These are phyloP conservation scores for Agaricus subrufescens DNA, from an alignment of 768 basidiomycete species.

Conservation along the genomic window DNA sequence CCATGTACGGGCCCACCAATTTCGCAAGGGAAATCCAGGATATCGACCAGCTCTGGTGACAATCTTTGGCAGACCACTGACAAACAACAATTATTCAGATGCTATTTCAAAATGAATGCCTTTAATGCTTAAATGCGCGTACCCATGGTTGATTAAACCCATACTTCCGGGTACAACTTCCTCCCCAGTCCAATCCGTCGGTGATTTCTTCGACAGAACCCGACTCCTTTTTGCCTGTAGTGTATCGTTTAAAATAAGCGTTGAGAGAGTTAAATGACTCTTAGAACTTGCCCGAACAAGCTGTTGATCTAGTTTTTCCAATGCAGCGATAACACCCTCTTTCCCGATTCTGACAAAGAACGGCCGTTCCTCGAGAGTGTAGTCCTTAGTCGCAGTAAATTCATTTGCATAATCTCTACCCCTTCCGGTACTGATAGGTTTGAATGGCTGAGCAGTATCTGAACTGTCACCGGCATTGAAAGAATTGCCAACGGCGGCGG, in stretches of 20 bases:
- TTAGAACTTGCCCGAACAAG: conserved; percentile 40
- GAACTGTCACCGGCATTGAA: conserved; percentile 20
- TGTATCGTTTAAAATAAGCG: conserved; percentile 5
- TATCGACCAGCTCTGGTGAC: conserved; percentile 74
- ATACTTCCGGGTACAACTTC: conserved; percentile 70
- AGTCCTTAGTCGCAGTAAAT: conserved; percentile 45
- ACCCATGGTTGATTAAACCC: conserved; percentile 74
- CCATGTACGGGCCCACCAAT: conserved; percentile 85
- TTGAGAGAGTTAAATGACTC: neutral
- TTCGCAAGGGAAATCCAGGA: conserved; percentile 68
- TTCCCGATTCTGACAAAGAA: conserved; percentile 70
- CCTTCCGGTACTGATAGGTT: conserved; percentile 5
- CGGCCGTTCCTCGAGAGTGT: conserved; percentile 50
- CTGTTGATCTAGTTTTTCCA: conserved; percentile 65
- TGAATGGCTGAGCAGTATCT: neutral
- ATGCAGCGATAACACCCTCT: conserved; percentile 62
- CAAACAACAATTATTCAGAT: neutral
- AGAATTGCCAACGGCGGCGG: conserved; percentile 36
- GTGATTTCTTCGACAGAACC: conserved; percentile 64
- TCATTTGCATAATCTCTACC: conserved; percentile 20
- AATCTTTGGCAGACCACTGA: conserved; percentile 70
- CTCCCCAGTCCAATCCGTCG: conserved; percentile 64
- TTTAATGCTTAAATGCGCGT: neutral
- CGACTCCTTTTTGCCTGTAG: conserved; percentile 49
- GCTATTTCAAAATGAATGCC: neutral